Evolutionary conservation across 495 filamentous ascomycete species (phyloP), one percentile per base, ranked within the genome.

Genomic region (Penicillium parvum): DNA sequence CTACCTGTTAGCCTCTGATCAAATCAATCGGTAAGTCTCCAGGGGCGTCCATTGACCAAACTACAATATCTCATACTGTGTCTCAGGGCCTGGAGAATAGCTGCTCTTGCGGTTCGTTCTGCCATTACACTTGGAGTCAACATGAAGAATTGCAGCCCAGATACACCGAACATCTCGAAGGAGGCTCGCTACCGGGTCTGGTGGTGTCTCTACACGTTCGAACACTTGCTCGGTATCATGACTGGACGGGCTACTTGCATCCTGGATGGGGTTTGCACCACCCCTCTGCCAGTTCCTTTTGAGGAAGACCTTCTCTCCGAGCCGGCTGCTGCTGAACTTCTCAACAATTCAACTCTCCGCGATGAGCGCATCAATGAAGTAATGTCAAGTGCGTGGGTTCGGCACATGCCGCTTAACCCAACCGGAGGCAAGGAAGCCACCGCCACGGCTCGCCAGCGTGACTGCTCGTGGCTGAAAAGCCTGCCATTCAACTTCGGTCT

Each of bases 181-280:
- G 82, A 85, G 51, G 68, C 76, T 36, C 73, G 81, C 30, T 74
- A 80, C 36, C 75, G 77, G 27, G 70, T 84, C 12, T 85, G 81
- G 81, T 85, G 79, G 76, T 76, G 79, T 23, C 47, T 85, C 3
- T 82, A 80, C 43, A 75, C 68, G 1, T 68, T 84, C 37, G 82
- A 85, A 44, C 74, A 80, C 33, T 55, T 74, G 26, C 65, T 85
- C 14, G 73, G 75, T 29, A 70, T 76, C 19, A 82, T 84, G 68
- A 84, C 79, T 7, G 82, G 82, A n/a, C 73, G 82, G n/a, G 72
- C 79, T 6, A 75, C 74, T 23, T 76, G 72, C 37, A 78, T 84
- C 20, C 65, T 70, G 18, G 75, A 82, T 47, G 69, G 67, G 27
- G 68, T 79, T 47, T 81, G 76, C 52, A 78, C 77, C 32, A 71